Evolutionary conservation across 2,329 filamentous ascomycete genomes (phyloP).

Genomic region (Calonectria honghensis): DNA sequence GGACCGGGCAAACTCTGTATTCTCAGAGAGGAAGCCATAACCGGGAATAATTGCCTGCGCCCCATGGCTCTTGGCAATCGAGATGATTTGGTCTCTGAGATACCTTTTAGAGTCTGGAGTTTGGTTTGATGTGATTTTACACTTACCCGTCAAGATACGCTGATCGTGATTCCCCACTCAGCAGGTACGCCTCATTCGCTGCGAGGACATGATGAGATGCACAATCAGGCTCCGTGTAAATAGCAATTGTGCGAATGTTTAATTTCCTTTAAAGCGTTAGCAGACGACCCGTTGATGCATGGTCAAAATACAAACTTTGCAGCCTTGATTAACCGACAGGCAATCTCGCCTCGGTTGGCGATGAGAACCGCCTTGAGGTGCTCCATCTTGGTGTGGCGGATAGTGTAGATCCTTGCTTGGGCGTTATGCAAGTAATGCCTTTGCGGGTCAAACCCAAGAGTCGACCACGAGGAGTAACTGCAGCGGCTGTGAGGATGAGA

Average conservation of each 20-base stretch:
- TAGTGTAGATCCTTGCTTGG: slow-evolving; percentile 2
- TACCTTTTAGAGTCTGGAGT: slow-evolving; percentile 10
- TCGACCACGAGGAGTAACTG: background rate
- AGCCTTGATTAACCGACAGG: slow-evolving; percentile 61
- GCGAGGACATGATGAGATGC: slow-evolving; percentile 63
- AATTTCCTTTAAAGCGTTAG: slow-evolving; percentile 62
- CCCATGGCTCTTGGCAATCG: slow-evolving; percentile 62
- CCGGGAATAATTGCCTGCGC: slow-evolving; percentile 72
- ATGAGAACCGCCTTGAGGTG: slow-evolving; percentile 64
- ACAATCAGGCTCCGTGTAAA: slow-evolving; percentile 73
- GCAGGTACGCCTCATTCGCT: slow-evolving; percentile 71
- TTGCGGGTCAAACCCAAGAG: slow-evolving; percentile 1
- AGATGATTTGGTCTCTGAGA: slow-evolving; percentile 51
- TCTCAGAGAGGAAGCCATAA: slow-evolving; percentile 49
- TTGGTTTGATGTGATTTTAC: background rate
- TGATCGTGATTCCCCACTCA: slow-evolving; percentile 63
- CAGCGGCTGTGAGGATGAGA: background rate
- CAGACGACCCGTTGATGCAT: slow-evolving; percentile 62
- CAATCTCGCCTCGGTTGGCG: slow-evolving; percentile 77
- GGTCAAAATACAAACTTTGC: slow-evolving; percentile 29
- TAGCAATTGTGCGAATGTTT: slow-evolving; percentile 70
- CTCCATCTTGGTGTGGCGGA: slow-evolving; percentile 24
- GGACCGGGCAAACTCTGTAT: slow-evolving; percentile 72
- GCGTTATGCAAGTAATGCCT: background rate
- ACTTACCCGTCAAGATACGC: slow-evolving; percentile 58